Evolutionary conservation across 176 grass and related monocot species (phyloP).

Genomic region (Zea luxurians): DNA sequence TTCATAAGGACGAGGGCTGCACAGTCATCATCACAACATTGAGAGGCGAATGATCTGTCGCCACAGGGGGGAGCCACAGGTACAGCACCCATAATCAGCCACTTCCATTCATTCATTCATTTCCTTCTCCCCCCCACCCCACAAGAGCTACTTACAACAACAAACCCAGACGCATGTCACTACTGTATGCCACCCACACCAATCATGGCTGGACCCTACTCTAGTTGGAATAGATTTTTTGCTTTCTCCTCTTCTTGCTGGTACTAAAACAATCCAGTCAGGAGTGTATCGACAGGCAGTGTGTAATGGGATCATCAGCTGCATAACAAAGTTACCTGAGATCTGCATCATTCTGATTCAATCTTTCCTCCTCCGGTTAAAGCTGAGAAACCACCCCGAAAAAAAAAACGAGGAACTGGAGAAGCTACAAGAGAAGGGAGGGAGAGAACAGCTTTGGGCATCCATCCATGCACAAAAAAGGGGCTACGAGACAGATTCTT

Average conservation of each 20-base stretch:
- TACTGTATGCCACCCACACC: neutral
- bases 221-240: constrained; percentile 29
- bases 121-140: neutral
- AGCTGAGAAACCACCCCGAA: constrained; percentile 4
- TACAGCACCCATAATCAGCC: constrained; percentile 1
- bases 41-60: neutral
- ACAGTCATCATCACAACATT: constrained; percentile 8
- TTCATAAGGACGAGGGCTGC: neutral
- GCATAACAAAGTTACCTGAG: constrained; percentile 40
- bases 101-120: constrained; percentile 27
- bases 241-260: neutral
- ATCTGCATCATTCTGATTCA: constrained; percentile 55
- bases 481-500: constrained; percentile 37
- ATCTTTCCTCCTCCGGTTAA: constrained; percentile 44
- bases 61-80: neutral
- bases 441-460: constrained; percentile 36
- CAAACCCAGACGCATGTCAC: constrained; percentile 42
- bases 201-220: constrained; percentile 21
- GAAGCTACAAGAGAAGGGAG: constrained; percentile 23
- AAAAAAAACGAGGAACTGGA: constrained; percentile 25
- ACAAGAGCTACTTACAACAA: constrained; percentile 42
- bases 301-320: neutral
- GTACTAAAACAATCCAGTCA: constrained; percentile 48
- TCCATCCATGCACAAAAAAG: constrained; percentile 51
- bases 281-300: neutral